Evolutionary conservation across 2,329 filamentous ascomycete species (phyloP), one percentile per base, ranked within the genome.

Genomic region (Pseudogymnoascus sp.): DNA sequence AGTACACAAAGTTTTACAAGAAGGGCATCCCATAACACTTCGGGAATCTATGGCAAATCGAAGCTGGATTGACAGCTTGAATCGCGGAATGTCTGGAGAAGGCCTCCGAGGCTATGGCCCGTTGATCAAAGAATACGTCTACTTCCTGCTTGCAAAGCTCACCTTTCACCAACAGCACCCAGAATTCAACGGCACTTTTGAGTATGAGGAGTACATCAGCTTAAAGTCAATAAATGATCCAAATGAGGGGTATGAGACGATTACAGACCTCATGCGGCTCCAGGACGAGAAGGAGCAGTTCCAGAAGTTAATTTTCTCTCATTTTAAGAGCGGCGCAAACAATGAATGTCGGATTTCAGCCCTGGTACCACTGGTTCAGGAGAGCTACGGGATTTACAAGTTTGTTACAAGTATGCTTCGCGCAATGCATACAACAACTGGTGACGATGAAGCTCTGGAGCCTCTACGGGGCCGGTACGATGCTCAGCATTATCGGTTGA

Each of bases 391-490:
- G 58, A 97, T 99, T 69, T 99, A 99, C 82, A 97, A 97, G 77
- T 99, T 99, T 75, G 93, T 97, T 67, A 99, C 95, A 0, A 99
- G 95, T 88, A 99, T 99, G 95, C 78, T 99, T 65, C 86, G 95
- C 62, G 95, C 95, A 14, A 97, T 99, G 93, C 93, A 99, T 75
- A 93, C 90, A 2, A 92, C 91, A 55, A 95, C 95, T 11, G 93
- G 95, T 62, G 95, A 99, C 70, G 90, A 96, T 66, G 95, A 97
- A 64, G 93, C 92, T 5, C 82, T 99, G 55, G 88, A 93, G 67
- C 95, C 93, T 1, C 84, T 99, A 5, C 88, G 93, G 63, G 85
- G 88, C 65, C 84, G 93, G 71, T 99, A 97, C 74, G 89, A 97
- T 74, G 92, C 95, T 12, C 95, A 97, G 72, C 95, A 99, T 75